Conservation (phyloP, 2,329 filamentous ascomycete species). For the Talaromyces piceae region DNA sequence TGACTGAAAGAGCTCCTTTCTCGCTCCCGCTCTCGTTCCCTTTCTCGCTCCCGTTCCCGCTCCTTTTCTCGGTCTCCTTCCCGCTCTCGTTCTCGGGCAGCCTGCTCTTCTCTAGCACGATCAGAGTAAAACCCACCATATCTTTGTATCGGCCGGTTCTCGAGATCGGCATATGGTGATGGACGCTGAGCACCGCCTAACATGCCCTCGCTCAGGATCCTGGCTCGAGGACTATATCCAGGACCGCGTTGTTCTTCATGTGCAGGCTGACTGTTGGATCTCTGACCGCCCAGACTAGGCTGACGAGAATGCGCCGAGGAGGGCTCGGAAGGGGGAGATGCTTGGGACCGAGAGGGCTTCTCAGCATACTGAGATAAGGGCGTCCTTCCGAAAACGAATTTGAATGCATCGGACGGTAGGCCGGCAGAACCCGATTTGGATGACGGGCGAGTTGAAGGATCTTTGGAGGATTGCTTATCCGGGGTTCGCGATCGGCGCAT, state of each 20-base stretch:
- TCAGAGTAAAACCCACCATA: conserved; percentile 29
- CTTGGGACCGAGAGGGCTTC: conserved; percentile 26
- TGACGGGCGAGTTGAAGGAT: conserved; percentile 26
- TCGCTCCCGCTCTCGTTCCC: conserved; percentile 30
- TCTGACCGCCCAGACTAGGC: conserved; percentile 37
- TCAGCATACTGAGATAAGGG: conserved; percentile 28
- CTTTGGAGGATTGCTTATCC: conserved; percentile 55
- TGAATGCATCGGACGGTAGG: conserved; percentile 24
- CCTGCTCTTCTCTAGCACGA: conserved; percentile 28
- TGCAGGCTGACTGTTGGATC: conserved; percentile 36
- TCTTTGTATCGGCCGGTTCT: conserved; percentile 25
- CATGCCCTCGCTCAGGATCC: conserved; percentile 19
- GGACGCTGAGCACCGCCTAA: conserved; percentile 20
- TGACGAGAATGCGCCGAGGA: conserved; percentile 30
- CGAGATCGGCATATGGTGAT: conserved; percentile 22
- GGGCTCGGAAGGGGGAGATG: conserved; percentile 29
- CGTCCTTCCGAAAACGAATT: conserved; percentile 25
- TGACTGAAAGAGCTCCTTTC: conserved; percentile 23
- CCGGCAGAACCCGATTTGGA: conserved; percentile 32
- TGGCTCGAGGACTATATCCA: conserved; percentile 29
- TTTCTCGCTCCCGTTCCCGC: conserved; percentile 17
- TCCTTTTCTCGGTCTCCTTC: background rate
- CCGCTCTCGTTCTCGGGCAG: conserved; percentile 16
- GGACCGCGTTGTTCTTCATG: conserved; percentile 29
- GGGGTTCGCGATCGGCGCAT: conserved; percentile 65